Percentiles rank a stretch among this genome's conserved stretches.
phyloP scores from a whole-genome alignment of 2,329 filamentous ascomycete genomes.

The Stagonosporopsis cucurbitacearum region DNA sequence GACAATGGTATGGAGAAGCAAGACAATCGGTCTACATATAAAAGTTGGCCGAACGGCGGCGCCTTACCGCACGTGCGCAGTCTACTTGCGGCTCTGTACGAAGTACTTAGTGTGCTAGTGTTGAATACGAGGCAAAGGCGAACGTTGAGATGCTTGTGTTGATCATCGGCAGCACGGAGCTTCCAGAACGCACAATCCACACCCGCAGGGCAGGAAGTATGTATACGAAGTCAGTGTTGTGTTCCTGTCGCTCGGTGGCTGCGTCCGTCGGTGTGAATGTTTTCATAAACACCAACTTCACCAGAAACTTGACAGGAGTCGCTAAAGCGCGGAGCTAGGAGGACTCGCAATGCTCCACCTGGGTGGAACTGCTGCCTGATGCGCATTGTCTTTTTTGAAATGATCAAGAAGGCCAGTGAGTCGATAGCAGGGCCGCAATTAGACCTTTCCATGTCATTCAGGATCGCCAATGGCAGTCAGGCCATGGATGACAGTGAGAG shows the following conservation, averaged over 20 bases:
- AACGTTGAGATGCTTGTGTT: slow-evolving; percentile 8
- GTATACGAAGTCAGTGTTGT: not conserved
- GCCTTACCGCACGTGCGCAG: not conserved
- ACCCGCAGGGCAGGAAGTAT: not conserved
- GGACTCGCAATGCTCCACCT: not conserved
- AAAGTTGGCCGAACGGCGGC: slow-evolving; percentile 1
- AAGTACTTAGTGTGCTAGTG: slow-evolving; percentile 1
- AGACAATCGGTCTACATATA: slow-evolving; percentile 2
- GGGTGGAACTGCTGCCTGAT: not conserved
- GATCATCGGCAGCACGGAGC: not conserved
- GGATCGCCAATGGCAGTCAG: not conserved
- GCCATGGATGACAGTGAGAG: not conserved
- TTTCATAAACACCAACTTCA: not conserved
- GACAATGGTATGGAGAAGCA: not conserved
- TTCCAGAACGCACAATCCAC: not conserved
- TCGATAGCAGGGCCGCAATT: not conserved
- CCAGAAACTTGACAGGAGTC: not conserved
- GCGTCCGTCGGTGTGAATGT: not conserved
- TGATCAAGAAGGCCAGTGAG: not conserved
- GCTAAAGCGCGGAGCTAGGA: not conserved
- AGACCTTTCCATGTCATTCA: not conserved
- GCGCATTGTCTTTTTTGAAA: not conserved
- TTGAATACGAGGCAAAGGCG: slow-evolving; percentile 1
- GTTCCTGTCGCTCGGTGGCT: not conserved
- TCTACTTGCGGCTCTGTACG: slow-evolving; percentile 5